Percentiles rank a stretch among this genome's conserved stretches.
Conservation (phyloP, 139 green algal species). For the Ulvella scutata region DNA sequence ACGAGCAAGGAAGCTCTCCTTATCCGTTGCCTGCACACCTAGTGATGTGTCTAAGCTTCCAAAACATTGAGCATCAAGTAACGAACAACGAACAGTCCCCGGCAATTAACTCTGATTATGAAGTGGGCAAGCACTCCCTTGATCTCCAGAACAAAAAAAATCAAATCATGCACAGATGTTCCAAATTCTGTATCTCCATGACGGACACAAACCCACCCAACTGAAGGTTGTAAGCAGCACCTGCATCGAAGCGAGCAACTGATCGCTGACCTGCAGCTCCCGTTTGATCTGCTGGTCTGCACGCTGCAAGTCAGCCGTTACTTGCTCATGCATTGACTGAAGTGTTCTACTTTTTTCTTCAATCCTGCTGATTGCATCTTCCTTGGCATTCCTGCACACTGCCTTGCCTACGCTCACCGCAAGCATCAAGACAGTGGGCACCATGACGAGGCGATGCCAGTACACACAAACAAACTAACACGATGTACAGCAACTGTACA, state of each 20-base stretch:
- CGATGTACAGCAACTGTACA: neutral
- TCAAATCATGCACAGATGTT: too few relatives aligned
- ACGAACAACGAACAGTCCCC: too few relatives aligned
- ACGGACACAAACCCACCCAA: too few relatives aligned
- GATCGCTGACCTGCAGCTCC: neutral
- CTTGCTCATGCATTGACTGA: constrained; percentile 1
- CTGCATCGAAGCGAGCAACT: neutral
- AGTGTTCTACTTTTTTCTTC: neutral
- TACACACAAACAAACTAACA: neutral
- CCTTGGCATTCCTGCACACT: neutral
- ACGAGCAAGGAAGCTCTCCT: neutral
- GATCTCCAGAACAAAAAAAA: too few relatives aligned
- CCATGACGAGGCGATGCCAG: neutral
- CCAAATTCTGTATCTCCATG: too few relatives aligned
- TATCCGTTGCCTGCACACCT: neutral
- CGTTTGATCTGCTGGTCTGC: neutral
- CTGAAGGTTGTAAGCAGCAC: neutral
- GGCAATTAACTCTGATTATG: too few relatives aligned
- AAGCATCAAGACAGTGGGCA: neutral
- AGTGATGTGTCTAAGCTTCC: too few relatives aligned
- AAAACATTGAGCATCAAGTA: too few relatives aligned
- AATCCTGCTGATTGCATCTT: neutral
- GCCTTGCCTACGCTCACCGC: neutral
- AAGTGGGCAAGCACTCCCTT: too few relatives aligned
- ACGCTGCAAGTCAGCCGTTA: neutral